Conservation (phyloP, 768 basidiomycete genomes). For the Trametes villosa region DNA sequence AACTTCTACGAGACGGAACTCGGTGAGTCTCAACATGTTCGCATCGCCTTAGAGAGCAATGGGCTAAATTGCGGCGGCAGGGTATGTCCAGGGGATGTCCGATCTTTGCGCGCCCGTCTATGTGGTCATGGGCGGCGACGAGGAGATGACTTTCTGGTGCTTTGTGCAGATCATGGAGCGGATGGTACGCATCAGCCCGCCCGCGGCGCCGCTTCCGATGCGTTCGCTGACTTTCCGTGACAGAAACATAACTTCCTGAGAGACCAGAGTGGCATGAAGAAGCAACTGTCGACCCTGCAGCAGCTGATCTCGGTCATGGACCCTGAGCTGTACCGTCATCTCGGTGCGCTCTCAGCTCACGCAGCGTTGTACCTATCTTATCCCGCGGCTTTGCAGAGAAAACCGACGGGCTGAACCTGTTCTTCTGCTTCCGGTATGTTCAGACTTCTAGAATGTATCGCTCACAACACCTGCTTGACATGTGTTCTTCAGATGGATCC, state of each 20-base stretch:
- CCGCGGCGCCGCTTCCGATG: background rate
- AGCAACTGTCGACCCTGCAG: slow-evolving; percentile 86
- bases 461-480: background rate
- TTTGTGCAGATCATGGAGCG: slow-evolving; percentile 94
- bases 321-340: slow-evolving; percentile 89
- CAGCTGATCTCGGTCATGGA: slow-evolving; percentile 94
- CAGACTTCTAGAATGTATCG: background rate
- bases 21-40: slow-evolving; percentile 55
- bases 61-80: slow-evolving; percentile 43
- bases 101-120: slow-evolving; percentile 95
- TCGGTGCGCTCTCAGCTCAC: slow-evolving; percentile 55
- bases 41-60: background rate
- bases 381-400: slow-evolving; percentile 58
- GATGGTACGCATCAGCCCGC: slow-evolving; percentile 63
- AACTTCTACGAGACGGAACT: slow-evolving; percentile 88
- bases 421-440: slow-evolving; percentile 95
- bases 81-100: slow-evolving; percentile 99
- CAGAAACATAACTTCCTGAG: slow-evolving; percentile 95
- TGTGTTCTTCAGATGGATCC: slow-evolving; percentile 62
- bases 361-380: background rate
- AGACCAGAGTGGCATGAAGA: slow-evolving; percentile 98
- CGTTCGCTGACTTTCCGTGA: background rate
- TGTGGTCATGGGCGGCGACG: slow-evolving; percentile 87
- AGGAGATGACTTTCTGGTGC: slow-evolving; percentile 94
- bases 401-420: slow-evolving; percentile 87